Evolutionary conservation across 1,139 yeast genomes (phyloP), one percentile per base, ranked within the genome.

Genomic region (Candida mesenterica): DNA sequence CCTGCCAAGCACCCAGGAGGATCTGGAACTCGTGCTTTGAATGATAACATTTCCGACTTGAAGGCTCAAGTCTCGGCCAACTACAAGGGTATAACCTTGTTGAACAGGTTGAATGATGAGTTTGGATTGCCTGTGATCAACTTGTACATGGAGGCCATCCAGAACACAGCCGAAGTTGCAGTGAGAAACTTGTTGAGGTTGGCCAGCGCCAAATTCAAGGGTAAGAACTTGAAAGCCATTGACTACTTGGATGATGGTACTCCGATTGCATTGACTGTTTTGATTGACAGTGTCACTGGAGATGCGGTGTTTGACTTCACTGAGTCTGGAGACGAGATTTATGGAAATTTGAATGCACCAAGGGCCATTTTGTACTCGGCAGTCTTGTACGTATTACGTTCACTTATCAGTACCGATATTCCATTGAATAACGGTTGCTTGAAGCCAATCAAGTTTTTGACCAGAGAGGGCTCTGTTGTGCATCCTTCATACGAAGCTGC

Each of bases 341-440:
- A 68, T 44, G 73, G 73, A 6, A 68, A 68, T 36, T 60, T 68
- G 51, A 68, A 68, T 49, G 71, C 72, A 2, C 74, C 66, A 2
- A 72, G 71, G 40, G 89, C 95, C 1, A 84, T 86, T 43, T 77
- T 92, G 5, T 75, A 78, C 48, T 82, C 92, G n/a, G 92, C 95
- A 1, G 81, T 87, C 33, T 64, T 87, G 32, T 87, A 86, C 55
- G 88, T 86, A 32, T 62, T 87, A 45, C 66, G 96, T 44, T 79
- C 88, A 25, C 68, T 87, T 49, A 84, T 87, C 25, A 75, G 82
- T 38, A 79, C 81, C 33, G 87, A 84, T 49, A 85, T 87, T 39
- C 96, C 96, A 0, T 67, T 87, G 52, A 87, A 87, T 51, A 89
- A 86, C 51, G 96, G 96, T 5, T 86, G 95, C 53, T 68, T 87